Base-by-base conservation (phyloP, 306 rosid species). In the Oemleria cerasiformis region DNA sequence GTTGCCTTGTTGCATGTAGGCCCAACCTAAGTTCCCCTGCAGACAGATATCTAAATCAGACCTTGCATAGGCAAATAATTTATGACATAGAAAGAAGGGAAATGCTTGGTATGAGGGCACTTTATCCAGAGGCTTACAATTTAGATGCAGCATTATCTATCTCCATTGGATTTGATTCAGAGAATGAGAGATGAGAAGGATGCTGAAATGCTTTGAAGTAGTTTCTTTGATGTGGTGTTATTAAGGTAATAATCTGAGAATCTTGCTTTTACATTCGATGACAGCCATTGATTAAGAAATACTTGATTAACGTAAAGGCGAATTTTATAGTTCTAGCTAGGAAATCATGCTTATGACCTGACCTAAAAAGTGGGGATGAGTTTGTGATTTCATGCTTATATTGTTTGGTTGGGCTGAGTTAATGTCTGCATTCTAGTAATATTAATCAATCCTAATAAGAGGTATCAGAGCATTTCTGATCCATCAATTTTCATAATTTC, bases 11-110 rank as follows among this genome's bases (percentile, higher is more conserved):
- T 91, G 97, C 98, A 93, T 93, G 74, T 90, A 93, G 3, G 98
- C 97, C 98, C 98, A 93, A 5, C 98, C 98, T 76, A 93, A 79
- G 80, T 93, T 93, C 34, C 97, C 98, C 96, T 93, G 84, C 66
- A 12, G 34, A 73, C 43, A 43, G 8, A 40, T 51, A 8, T 20
- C 17, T 14, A 19, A 53, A 2, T 63, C 38, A 71, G 55, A 56
- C 12, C 9, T n/a, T 61, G 2, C n/a, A 40, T 30, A 59, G 16
- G 10, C 45, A 12, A 68, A 53, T 17, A 13, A 34, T 21, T 4
- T 13, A 44, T 9, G 15, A 16, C 25, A 53, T 30, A 4, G 7
- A 40, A 1, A 36, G 45, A 36, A 49, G 47, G 20, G 16, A 65
- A 65, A 23, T 47, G 51, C 44, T 42, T 6, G n/a, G 53, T 6